These are phyloP conservation scores for Elasticomyces elasticus DNA, from an alignment of 495 filamentous ascomycete genomes.

Conservation along the genomic window DNA sequence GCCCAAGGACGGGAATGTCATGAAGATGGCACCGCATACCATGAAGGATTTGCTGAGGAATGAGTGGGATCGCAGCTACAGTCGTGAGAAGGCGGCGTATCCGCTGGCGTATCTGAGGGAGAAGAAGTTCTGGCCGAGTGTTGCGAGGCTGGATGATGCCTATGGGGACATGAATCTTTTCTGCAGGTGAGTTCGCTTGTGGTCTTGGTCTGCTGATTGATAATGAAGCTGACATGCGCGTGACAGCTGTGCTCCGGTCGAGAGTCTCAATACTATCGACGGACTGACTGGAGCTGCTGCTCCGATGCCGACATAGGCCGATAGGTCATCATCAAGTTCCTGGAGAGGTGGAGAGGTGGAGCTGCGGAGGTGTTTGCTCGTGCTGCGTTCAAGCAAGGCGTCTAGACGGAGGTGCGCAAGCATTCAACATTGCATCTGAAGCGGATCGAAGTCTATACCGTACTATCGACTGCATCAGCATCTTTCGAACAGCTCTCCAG, in stretches of 20 bases:
- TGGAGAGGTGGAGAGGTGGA: too few species aligned
- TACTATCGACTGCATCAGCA: neutral
- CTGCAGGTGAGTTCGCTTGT: slow-evolving; percentile 23
- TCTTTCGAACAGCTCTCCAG: neutral
- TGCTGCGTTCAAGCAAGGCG: slow-evolving; percentile 12
- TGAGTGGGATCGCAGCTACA: slow-evolving; percentile 73
- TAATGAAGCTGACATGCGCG: slow-evolving; percentile 78
- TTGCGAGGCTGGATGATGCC: slow-evolving; percentile 77
- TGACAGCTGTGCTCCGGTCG: slow-evolving; percentile 87
- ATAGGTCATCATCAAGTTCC: neutral
- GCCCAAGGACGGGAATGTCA: slow-evolving; percentile 73
- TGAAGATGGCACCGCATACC: slow-evolving; percentile 88
- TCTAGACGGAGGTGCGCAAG: neutral
- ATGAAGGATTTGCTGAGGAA: slow-evolving; percentile 65
- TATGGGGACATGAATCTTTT: slow-evolving; percentile 24
- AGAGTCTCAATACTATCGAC: slow-evolving; percentile 39
- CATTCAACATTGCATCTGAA: slow-evolving; percentile 6
- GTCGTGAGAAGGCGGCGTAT: slow-evolving; percentile 76
- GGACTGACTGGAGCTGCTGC: slow-evolving; percentile 32
- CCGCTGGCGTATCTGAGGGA: slow-evolving; percentile 75
- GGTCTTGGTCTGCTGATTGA: slow-evolving; percentile 37
- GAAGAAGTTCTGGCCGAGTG: slow-evolving; percentile 98
- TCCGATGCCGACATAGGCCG: slow-evolving; percentile 27
- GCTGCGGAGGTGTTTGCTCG: too few species aligned
- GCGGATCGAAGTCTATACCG: neutral